Base-by-base conservation (phyloP, 169 alveolate species). In the Cryptosporidium ryanae region DNA sequence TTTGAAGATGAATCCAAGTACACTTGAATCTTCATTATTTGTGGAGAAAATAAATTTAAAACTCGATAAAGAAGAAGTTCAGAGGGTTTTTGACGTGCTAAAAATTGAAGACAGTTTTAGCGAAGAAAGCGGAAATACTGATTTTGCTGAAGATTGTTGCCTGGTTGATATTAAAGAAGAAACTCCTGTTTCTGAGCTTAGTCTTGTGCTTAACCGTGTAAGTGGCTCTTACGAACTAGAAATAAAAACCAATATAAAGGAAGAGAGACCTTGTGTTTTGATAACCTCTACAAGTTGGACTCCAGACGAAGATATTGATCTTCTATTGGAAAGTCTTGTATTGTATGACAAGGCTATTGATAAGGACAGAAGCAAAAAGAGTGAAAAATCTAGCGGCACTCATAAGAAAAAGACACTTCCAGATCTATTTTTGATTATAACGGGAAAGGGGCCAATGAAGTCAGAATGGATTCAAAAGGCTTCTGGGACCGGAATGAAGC, bases 211-310 rank as follows among this genome's bases (percentile, higher is more conserved):
- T 10, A 10, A 6, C 23, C 23, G 29, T 10, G 12, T 18, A 52
- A 23, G 12, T 6, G 29, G 29, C 12, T 57, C 68, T 59, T 34
- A 25, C 17, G 44, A 32, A 25, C 63, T 32, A 18, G 5, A 46
- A 66, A 23, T 76, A 46, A 34, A 49, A 32, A 82, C 67, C 15
- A 46, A 34, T 29, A 38, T 82, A 5, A 61, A 66, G 65, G 44
- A 81, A 29, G 82, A 91, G 52, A 90, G 96, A 66, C 96, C 96
- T 8, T 94, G 93, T n/a, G 82, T 94, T n/a, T 54, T 95, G 82
- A 83, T 96, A 29, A 92, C 95, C 52, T 91, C 97, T 15, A 95
- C 98, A 15, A 94, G 97, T 55, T 96, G 96, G 94, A 96, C 98
- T 31, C 96, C 96, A 59, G 99, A 96, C 81, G 97, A 94, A 82